Percentiles rank a stretch among this genome's conserved stretches.
phyloP scores from a whole-genome alignment of 345 rosid genomes.

The Theobroma cacao region DNA sequence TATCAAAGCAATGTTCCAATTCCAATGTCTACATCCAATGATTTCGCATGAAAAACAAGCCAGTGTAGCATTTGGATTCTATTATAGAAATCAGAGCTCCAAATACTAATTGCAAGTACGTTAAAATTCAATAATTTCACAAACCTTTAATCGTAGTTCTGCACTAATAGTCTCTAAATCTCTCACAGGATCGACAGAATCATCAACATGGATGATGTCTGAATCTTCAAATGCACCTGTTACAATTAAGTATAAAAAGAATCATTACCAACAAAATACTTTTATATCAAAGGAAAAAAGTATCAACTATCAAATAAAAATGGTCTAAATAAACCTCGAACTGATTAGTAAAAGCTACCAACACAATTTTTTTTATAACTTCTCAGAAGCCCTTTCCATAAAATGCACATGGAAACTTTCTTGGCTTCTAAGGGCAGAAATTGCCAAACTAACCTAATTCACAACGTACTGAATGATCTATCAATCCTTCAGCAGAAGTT shows the following conservation, averaged over 20 bases:
- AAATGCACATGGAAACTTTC: not conserved
- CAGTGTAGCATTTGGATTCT: not conserved
- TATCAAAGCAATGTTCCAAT: not conserved
- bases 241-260: not conserved
- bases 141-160: constrained; percentile 87
- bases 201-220: constrained; percentile 95
- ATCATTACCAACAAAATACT: not conserved
- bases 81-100: not conserved
- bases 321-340: not conserved
- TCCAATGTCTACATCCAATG: not conserved
- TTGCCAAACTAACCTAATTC: not conserved
- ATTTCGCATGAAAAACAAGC: not conserved
- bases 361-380: not conserved
- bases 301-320: not conserved
- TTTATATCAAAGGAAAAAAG: not conserved
- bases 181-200: constrained; percentile 88
- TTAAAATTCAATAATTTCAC: not conserved
- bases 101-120: not conserved
- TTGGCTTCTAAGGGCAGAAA: not conserved
- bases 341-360: not conserved
- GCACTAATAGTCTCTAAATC: constrained; percentile 80
- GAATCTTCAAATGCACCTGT: constrained; percentile 97
- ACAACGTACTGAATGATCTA: not conserved
- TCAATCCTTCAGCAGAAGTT: not conserved
- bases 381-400: not conserved